Percentiles rank a stretch among this genome's conserved stretches.
These are phyloP conservation scores for Colletotrichum sp. DNA, from an alignment of 2,329 filamentous ascomycete species.

Conservation along the genomic window DNA sequence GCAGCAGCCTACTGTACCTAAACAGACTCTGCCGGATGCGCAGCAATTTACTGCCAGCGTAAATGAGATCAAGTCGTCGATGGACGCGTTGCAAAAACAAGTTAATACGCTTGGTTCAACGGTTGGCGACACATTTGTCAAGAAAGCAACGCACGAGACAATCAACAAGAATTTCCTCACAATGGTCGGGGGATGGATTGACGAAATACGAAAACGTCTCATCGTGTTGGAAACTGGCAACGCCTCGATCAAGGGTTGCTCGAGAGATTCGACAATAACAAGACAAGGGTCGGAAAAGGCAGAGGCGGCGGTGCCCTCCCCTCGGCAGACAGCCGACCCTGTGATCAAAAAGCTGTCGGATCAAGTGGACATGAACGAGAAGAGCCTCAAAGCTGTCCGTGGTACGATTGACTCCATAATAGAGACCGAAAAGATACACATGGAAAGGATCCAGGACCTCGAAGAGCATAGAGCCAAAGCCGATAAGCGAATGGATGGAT, in stretches of 20 bases:
- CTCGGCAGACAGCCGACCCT: background rate
- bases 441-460: background rate
- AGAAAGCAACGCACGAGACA: background rate
- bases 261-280: background rate
- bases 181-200: background rate
- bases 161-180: background rate
- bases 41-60: background rate
- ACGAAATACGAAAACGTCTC: background rate
- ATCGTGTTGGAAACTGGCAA: background rate
- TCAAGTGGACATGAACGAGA: background rate
- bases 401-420: background rate
- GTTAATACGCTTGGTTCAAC: background rate
- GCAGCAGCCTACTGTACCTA: background rate
- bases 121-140: background rate
- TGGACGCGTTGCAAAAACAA: background rate
- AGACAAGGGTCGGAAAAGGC: background rate
- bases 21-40: background rate
- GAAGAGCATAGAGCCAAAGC: constrained; percentile 13
- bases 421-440: background rate
- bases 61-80: background rate
- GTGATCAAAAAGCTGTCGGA: background rate
- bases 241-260: background rate
- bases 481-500: background rate
- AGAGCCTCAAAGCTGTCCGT: constrained; percentile 3
- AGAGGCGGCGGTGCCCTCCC: background rate